These are phyloP conservation scores for Calonectria pteridis DNA, from an alignment of 2,329 filamentous ascomycete genomes.

Conservation along the genomic window DNA sequence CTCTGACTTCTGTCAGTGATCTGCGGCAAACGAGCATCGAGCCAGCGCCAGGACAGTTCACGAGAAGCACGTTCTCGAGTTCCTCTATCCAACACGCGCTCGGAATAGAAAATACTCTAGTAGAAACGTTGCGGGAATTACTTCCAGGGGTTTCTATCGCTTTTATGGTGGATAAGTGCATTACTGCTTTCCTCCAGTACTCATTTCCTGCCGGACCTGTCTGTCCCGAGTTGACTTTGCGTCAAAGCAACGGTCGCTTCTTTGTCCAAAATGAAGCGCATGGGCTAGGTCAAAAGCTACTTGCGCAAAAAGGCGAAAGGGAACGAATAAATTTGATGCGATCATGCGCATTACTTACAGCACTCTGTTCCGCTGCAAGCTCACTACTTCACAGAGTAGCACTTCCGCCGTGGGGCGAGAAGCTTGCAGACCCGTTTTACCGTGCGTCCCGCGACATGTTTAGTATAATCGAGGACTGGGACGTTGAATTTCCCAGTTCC, in stretches of 20 bases:
- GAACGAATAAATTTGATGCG: neutral
- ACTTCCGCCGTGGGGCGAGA: neutral
- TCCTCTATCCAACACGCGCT: neutral
- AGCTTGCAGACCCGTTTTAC: neutral
- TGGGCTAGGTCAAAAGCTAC: neutral
- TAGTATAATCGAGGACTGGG: neutral
- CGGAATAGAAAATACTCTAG: neutral
- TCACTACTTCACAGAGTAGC: neutral
- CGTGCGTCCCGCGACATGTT: neutral
- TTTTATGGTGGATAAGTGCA: neutral
- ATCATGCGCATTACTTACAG: neutral
- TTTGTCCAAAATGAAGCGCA: neutral
- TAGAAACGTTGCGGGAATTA: neutral
- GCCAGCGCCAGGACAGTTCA: neutral
- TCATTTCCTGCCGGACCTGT: neutral
- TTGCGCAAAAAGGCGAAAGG: no score
- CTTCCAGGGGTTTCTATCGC: neutral
- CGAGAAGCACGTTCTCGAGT: neutral
- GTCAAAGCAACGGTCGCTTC: neutral
- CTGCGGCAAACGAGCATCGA: neutral
- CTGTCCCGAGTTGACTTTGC: neutral
- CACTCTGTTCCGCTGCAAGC: neutral
- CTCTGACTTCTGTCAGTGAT: neutral
- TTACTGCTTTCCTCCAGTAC: neutral
- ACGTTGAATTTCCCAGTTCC: neutral